These are phyloP conservation scores for Solanum infundibuliforme DNA, from an alignment of 257 asterid genomes.

Conservation along the genomic window DNA sequence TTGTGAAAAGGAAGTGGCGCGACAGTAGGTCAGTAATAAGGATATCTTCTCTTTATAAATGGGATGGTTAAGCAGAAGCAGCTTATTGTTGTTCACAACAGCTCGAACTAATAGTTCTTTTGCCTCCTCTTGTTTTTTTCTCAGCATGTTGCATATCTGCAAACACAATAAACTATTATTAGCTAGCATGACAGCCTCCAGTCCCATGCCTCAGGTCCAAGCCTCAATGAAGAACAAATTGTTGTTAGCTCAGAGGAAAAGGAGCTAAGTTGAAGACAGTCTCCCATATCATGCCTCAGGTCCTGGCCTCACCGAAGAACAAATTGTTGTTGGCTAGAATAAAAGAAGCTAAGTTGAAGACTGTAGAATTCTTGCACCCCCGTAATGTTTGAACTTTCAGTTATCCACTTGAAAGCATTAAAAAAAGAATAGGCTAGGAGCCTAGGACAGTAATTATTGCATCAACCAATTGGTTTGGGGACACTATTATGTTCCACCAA, in stretches of 20 bases:
- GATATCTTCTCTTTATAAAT: conserved; percentile 67
- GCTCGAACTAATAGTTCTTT: conserved; percentile 64
- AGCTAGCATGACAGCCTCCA: not conserved
- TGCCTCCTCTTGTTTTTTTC: conserved; percentile 72
- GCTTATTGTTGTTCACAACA: conserved; percentile 68
- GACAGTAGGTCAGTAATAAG: conserved; percentile 17
- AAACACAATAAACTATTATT: not conserved
- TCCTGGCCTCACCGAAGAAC: not conserved
- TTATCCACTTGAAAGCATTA: not conserved
- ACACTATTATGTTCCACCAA: not conserved
- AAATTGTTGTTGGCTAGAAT: not conserved
- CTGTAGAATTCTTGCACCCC: not conserved
- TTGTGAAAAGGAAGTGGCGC: not conserved
- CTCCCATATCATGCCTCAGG: not conserved
- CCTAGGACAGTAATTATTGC: not conserved
- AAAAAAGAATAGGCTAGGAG: not conserved
- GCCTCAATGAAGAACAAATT: not conserved
- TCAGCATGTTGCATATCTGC: conserved; percentile 79
- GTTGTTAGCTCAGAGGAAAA: not conserved
- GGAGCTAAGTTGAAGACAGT: not conserved
- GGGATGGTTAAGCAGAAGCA: conserved; percentile 77
- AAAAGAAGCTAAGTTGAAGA: not conserved
- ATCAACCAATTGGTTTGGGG: not conserved
- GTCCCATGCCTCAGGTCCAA: not conserved
- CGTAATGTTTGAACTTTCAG: not conserved